Evolutionary conservation across 2,329 filamentous ascomycete genomes (phyloP).

Genomic region (Pseudogymnoascus sp.): DNA sequence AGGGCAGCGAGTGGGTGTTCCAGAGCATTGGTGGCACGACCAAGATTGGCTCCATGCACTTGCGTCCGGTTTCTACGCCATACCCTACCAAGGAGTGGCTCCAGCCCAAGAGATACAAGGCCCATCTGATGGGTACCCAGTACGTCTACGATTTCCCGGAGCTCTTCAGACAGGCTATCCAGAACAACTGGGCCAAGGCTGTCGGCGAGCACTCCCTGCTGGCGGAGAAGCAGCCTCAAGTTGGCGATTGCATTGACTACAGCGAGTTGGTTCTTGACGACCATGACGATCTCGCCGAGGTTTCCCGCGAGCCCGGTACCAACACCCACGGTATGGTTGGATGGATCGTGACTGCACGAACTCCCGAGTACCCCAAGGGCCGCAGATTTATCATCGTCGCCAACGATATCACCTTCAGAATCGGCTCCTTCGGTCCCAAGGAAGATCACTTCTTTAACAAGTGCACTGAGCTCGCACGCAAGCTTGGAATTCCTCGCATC

Average conservation of each 20-base stretch:
- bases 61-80: conserved; percentile 81
- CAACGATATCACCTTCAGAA: conserved; percentile 99
- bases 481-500: conserved; percentile 89
- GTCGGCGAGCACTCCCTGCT: conserved; percentile 65
- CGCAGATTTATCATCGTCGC: conserved; percentile 92
- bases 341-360: conserved; percentile 91
- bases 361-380: conserved; percentile 88
- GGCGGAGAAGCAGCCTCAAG: conserved; percentile 70
- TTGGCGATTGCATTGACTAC: conserved; percentile 88
- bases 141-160: conserved; percentile 99
- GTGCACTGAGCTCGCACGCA: conserved; percentile 91
- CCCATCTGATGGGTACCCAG: conserved; percentile 97
- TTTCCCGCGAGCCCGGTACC: conserved; percentile 87
- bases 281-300: conserved; percentile 81
- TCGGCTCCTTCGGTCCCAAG: conserved; percentile 91
- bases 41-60: conserved; percentile 91
- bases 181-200: conserved; percentile 82
- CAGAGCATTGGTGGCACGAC: conserved; percentile 92
- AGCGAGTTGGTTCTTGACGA: conserved; percentile 94
- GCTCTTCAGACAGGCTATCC: conserved; percentile 94
- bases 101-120: conserved; percentile 98
- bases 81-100: conserved; percentile 98
- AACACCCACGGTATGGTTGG: conserved; percentile 98
- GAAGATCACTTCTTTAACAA: conserved; percentile 99
- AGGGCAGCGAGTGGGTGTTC: conserved; percentile 91